Evolutionary conservation across 108 stramenopile species (phyloP).

Genomic region (Nitzschia sp.): DNA sequence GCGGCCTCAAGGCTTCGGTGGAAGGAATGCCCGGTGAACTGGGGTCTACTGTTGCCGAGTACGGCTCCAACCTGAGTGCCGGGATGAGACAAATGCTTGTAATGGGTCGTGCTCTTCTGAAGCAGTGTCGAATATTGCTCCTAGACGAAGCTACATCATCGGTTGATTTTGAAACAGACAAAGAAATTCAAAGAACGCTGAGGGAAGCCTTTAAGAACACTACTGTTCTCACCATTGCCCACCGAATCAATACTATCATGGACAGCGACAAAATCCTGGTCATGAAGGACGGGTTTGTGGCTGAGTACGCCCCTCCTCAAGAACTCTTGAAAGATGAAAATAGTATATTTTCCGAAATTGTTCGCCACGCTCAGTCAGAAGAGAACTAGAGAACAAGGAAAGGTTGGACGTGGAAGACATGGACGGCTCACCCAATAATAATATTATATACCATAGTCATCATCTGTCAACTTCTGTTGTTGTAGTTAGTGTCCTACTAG

Average conservation of each 20-base stretch:
- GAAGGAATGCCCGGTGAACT: conserved; percentile 59
- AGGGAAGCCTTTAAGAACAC: conserved; percentile 61
- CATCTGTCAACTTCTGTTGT: not conserved
- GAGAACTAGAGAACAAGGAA: too few relatives aligned
- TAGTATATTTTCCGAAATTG: conserved; percentile 80
- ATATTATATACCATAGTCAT: too few relatives aligned
- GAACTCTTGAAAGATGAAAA: conserved; percentile 72
- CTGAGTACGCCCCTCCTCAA: conserved; percentile 85
- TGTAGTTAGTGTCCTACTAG: not conserved
- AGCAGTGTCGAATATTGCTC: conserved; percentile 71
- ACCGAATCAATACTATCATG: conserved; percentile 93
- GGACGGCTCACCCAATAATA: too few relatives aligned
- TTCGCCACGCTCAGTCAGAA: conserved; percentile 57
- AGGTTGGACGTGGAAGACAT: too few relatives aligned
- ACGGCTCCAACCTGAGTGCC: conserved; percentile 89
- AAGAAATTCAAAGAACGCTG: conserved; percentile 80
- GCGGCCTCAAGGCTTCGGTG: conserved; percentile 63
- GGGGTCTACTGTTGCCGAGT: conserved; percentile 80
- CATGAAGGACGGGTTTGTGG: conserved; percentile 85
- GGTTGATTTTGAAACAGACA: conserved; percentile 89
- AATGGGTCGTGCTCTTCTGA: conserved; percentile 87
- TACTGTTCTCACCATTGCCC: conserved; percentile 92
- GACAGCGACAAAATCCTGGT: conserved; percentile 93
- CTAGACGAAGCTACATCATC: conserved; percentile 90
- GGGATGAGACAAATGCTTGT: conserved; percentile 94